Base-by-base conservation (phyloP, 192 early-diverging fungal species). In the Mortierella antarctica region DNA sequence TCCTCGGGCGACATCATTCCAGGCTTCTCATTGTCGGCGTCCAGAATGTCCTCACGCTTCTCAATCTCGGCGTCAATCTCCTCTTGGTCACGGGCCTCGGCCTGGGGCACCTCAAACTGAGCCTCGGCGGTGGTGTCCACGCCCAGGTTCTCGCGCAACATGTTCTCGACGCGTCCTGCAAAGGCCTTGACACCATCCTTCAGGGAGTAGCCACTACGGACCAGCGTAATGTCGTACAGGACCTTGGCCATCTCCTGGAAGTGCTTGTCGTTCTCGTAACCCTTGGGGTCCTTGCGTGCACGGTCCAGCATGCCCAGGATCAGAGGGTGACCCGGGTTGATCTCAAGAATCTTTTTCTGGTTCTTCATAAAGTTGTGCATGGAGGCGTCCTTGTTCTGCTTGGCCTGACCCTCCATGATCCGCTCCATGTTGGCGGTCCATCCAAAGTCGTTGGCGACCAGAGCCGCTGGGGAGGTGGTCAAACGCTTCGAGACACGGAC, bases 401-500 rank as follows among this genome's bases (percentile, higher is more conserved):
- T 83, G 13, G 82, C 82, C 71, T 92, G 90, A 55, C 81, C 60
- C 11, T 85, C 83, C 87, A 92, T 88, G 41, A 92, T 54, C 41
- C 80, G 84, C 58, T 91, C 85, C 86, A 91, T 91, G 70, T 89
- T 83, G 39, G 91, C 92, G 12, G 91, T 91, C 85, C 88, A 88
- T 18, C 92, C 92, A 55, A 82, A 75, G 50, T 89, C 85, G 50
- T 47, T 76, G 11, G 91, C 89, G 9, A 92, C 86, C 61, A 97
- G 86, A 7, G 94, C 95, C 47, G 89, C 85, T 7, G 94, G 94
- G 2, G 93, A 93, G 14, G 88, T 91, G 10, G 94, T 93, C 57
- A 97, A 84, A 46, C 92, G 91, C 47, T 90, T 89, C 7, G 95
- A 96, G 49, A 96, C 60, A 5, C 81, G 74, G 23, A 94, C 92